Percentiles rank a stretch among this genome's conserved stretches.
phyloP scores from a whole-genome alignment of 371 early-diverging fungal species.

The Funneliformis caledonium region DNA sequence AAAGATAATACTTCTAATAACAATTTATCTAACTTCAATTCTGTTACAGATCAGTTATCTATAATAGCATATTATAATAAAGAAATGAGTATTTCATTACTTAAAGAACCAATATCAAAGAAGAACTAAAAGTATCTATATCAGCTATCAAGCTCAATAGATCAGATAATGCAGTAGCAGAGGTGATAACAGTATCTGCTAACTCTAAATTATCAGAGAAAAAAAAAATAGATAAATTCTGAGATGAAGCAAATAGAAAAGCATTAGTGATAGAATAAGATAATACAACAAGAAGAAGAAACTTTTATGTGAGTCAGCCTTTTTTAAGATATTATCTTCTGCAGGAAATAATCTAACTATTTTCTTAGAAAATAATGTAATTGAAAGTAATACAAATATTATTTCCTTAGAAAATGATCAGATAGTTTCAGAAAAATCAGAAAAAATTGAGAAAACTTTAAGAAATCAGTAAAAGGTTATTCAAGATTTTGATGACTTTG shows the following conservation, averaged over 20 bases:
- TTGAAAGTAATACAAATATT: too few species aligned
- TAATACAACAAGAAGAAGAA: constrained; percentile 1
- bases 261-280: background rate
- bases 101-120: too few species aligned
- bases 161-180: background rate
- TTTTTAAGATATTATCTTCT: too few species aligned
- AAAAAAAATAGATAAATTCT: background rate
- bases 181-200: background rate
- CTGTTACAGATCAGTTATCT: background rate
- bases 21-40: too few species aligned
- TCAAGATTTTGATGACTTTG: constrained; percentile 15
- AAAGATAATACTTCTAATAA: too few species aligned
- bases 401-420: background rate
- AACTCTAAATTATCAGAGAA: background rate
- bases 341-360: too few species aligned
- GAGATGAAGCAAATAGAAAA: background rate
- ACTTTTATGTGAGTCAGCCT: background rate
- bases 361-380: background rate
- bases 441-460: background rate
- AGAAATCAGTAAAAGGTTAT: background rate
- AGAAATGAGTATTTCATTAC: too few species aligned
- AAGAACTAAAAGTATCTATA: too few species aligned
- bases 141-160: too few species aligned
- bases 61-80: background rate
- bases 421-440: background rate